A percentile compares a stretch with the other conserved stretches of the same genome.
Conservation (phyloP, 768 basidiomycete species). For the Dioszegia hungarica region DNA sequence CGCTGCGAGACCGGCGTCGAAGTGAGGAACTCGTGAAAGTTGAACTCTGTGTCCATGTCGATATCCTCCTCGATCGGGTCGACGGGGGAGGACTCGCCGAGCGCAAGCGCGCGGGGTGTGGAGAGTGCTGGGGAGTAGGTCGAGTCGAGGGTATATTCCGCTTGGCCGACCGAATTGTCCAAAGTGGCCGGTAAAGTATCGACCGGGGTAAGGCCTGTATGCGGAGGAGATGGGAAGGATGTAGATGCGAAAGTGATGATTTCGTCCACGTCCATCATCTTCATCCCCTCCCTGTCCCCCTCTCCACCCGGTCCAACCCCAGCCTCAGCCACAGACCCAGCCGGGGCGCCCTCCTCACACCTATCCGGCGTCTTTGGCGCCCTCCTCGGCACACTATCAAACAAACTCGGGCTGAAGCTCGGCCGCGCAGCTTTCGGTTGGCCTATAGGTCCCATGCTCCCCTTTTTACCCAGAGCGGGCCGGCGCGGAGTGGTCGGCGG, state of each 20-base stretch:
- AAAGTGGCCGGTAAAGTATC: too few relatives aligned
- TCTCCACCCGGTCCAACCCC: too few relatives aligned
- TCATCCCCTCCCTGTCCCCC: not conserved
- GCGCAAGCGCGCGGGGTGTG: not conserved
- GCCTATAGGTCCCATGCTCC: conserved; percentile 33
- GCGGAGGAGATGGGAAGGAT: not conserved
- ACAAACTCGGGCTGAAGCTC: conserved; percentile 16
- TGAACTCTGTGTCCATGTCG: not conserved
- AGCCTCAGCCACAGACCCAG: too few relatives aligned
- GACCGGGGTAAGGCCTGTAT: too few relatives aligned
- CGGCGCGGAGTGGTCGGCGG: conserved; percentile 18
- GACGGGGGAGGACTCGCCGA: too few relatives aligned
- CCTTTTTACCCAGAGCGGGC: conserved; percentile 3
- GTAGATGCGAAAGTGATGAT: conserved; percentile 4
- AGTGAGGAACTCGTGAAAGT: not conserved
- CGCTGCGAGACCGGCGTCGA: conserved; percentile 2
- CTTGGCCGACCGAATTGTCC: too few relatives aligned
- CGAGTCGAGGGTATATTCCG: not conserved
- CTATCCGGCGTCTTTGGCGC: conserved; percentile 8
- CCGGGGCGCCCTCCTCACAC: not conserved
- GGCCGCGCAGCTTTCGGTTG: conserved; percentile 13
- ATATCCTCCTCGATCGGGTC: not conserved
- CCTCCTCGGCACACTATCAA: conserved; percentile 12
- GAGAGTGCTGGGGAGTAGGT: not conserved
- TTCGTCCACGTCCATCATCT: conserved; percentile 6